Base-by-base conservation (phyloP, 2,329 filamentous ascomycete genomes). In the Knufia petricola region DNA sequence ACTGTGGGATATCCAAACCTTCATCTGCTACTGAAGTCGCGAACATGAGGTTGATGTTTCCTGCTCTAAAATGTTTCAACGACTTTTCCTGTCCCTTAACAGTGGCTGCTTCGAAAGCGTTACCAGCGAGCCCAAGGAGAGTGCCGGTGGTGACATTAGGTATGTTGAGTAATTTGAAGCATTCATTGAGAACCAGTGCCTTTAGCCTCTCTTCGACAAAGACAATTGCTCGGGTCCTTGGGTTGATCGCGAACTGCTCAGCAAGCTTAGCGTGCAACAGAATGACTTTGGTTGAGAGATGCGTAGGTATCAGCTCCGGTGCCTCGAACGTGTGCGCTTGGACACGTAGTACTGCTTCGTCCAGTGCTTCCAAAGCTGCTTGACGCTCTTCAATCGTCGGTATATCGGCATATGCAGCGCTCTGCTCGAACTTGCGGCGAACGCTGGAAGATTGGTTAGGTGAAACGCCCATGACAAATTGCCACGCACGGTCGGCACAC, bases 401-500 rank as follows among this genome's bases (percentile, higher is more conserved):
- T 10, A 49, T 42, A 9, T 52, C 30, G 4, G 26, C 47, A 40
- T 55, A 54, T 4, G 46, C 40, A 30, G 12, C 32, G 28, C 46
- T 51, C 19, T 49, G 50, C 34, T 55, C 55, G n/a, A 53, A 51
- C 30, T 53, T 53, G 32, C 30, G 37, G 38, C 50, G 36, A 21
- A 52, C 36, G 15, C 31, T 23, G 1, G 47, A 39, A 17, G 52
- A 49, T 31, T 51, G 45, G 41, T 54, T 41, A 20, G 49, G 47
- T n/a, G 52, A 50, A 2, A 41, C 42, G 3, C 75, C 73, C 19
- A 94, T 71, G 10, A 78, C 76, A 26, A 87, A 75, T 47, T 76
- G 72, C 88, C 88, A 95, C 50, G 87, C 81, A 44, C 80, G 73
- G 61, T 98, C 88, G 0, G 87, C 81, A 56, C 85, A 86, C 90